Conservation (phyloP, 2,329 filamentous ascomycete species). For the Chrysoporthe deuterocubensis region DNA sequence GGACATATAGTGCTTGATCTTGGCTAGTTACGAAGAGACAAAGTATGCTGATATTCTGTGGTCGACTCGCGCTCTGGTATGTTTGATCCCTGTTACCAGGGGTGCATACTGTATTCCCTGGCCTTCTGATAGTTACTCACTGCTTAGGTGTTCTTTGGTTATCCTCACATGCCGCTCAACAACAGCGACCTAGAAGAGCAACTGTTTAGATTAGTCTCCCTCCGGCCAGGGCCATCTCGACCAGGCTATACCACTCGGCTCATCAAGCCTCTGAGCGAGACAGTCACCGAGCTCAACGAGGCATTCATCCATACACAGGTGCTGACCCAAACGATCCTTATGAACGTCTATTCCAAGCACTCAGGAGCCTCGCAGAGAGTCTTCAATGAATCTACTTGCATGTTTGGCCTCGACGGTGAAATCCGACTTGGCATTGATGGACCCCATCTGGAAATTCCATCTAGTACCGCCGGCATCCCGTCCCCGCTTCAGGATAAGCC, state of each 20-base stretch:
- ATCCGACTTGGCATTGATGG: background rate
- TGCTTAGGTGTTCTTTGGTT: conserved; percentile 5
- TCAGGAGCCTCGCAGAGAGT: background rate
- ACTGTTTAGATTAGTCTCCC: background rate
- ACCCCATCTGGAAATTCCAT: background rate
- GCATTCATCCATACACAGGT: conserved; percentile 4
- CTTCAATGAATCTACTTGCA: background rate
- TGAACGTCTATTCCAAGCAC: background rate
- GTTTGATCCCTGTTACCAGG: background rate
- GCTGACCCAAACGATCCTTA: background rate
- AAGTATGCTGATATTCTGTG: conserved; percentile 4
- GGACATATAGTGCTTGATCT: background rate
- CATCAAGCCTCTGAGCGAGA: background rate
- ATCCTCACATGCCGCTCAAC: background rate
- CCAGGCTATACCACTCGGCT: background rate
- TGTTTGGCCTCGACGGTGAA: conserved; percentile 5
- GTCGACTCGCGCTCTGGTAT: conserved; percentile 6
- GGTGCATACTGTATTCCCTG: background rate
- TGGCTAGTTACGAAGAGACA: background rate
- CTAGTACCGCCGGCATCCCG: background rate
- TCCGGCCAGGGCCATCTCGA: background rate
- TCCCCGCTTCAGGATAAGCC: background rate
- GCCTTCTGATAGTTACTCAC: background rate
- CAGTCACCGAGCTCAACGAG: background rate
- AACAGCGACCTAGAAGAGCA: background rate